Percentiles rank a stretch among this genome's conserved stretches.
phyloP scores from a whole-genome alignment of 2,329 filamentous ascomycete genomes.

The Aspergillus pseudotamarii region DNA sequence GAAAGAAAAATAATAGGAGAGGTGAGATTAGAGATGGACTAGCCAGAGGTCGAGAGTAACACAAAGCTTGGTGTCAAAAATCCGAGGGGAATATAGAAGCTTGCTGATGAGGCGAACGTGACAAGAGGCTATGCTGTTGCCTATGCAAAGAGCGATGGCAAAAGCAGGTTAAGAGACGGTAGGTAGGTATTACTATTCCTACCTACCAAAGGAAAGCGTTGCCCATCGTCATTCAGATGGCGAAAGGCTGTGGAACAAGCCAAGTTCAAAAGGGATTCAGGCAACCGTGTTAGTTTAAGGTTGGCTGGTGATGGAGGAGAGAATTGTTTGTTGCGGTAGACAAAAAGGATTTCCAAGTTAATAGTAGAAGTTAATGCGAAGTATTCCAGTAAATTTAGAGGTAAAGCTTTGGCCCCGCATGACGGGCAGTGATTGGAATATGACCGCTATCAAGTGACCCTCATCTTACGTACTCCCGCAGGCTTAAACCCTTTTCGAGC shows the following conservation, averaged over 20 bases:
- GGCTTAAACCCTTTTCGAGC: not conserved
- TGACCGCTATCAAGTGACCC: conserved; percentile 10
- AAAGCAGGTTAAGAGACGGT: not conserved
- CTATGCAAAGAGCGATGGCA: conserved; percentile 3
- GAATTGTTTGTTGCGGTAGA: not conserved
- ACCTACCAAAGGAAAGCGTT: not conserved
- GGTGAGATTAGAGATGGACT: not conserved
- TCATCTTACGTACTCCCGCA: conserved; percentile 5
- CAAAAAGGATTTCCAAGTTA: not conserved
- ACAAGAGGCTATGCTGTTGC: conserved; percentile 10
- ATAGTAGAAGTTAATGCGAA: conserved; percentile 1
- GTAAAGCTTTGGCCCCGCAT: conserved; percentile 6
- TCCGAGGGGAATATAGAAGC: not conserved
- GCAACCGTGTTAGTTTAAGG: not conserved
- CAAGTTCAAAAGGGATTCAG: not conserved
- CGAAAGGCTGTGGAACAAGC: not conserved
- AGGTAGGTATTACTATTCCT: not conserved
- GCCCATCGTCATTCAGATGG: not conserved
- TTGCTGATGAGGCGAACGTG: not conserved
- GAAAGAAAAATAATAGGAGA: not conserved
- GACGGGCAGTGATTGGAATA: conserved; percentile 5
- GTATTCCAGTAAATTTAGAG: not conserved
- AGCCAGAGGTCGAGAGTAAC: not conserved
- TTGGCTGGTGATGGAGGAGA: not conserved
- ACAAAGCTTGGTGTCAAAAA: not conserved